phyloP scores from a whole-genome alignment of 805 yeast genomes.

The Candida loeiensis region DNA sequence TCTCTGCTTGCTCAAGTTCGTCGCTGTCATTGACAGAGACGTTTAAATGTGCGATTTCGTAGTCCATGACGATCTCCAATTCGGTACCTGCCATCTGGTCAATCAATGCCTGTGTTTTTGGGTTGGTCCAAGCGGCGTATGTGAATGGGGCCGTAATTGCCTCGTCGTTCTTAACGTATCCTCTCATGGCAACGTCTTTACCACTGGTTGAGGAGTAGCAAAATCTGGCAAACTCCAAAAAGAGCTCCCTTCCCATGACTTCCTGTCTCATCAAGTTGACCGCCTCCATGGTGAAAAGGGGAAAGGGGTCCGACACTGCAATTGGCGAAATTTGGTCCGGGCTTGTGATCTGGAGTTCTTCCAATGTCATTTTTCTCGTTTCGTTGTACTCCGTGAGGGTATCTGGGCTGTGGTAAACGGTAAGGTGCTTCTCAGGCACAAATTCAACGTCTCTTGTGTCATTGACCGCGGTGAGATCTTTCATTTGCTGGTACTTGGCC shows the following conservation, averaged over 20 bases:
- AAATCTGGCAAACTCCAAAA: constrained; percentile 42
- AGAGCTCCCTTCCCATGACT: constrained; percentile 44
- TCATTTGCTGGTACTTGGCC: constrained; percentile 23
- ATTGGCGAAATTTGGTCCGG: constrained; percentile 49
- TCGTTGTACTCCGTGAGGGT: constrained; percentile 17
- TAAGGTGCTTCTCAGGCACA: constrained; percentile 33
- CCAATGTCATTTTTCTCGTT: constrained; percentile 39
- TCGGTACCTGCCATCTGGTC: constrained; percentile 59
- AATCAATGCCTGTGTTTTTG: constrained; percentile 51
- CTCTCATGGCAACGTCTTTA: constrained; percentile 48
- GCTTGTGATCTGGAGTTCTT: constrained; percentile 46
- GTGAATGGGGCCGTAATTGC: constrained; percentile 46
- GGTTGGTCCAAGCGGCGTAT: constrained; percentile 57
- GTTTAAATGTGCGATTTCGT: constrained; percentile 54
- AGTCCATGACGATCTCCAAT: constrained; percentile 52
- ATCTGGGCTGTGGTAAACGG: constrained; percentile 20
- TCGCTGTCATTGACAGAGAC: constrained; percentile 42
- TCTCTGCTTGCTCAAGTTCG: constrained; percentile 23
- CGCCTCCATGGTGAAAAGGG: constrained; percentile 59
- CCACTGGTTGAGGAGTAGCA: constrained; percentile 46
- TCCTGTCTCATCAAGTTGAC: constrained; percentile 57
- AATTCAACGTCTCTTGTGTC: constrained; percentile 15
- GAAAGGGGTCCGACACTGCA: constrained; percentile 60
- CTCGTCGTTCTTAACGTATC: constrained; percentile 40
- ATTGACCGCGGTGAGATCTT: constrained; percentile 9